Base-by-base conservation (phyloP, 2,329 filamentous ascomycete genomes). In the Sclerotinia glacialis region DNA sequence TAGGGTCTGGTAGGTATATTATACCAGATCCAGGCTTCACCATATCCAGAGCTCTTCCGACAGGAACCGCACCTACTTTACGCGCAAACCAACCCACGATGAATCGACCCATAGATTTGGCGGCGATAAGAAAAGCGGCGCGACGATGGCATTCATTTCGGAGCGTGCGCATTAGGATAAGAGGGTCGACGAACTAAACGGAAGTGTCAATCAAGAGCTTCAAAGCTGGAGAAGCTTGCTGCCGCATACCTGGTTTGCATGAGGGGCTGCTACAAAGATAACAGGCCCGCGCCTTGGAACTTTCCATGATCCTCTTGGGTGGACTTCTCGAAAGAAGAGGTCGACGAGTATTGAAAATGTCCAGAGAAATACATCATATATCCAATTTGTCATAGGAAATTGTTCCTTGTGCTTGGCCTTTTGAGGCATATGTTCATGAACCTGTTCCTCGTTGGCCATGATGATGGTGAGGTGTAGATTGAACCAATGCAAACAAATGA, bases 281-380 rank as follows among this genome's bases (percentile, higher is more conserved):
- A 99, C 86, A 1, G 95, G 93, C 0, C 93, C 95, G 70, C 87
- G 85, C 74, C 90, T 88, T 54, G 95, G 95, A 54, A 99, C 91
- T 78, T 93, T 94, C 93, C 95, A 99, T 70, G 93, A 92, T 72
- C 93, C 93, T 71, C 95, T 86, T 16, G 95, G 95, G 77, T 98
- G 93, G 21, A 99, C 92, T 79, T 99, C 95, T 72, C 95, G 89
- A 82, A 99, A 99, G 86, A 99, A 99, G 72, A 97, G 87, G 79
- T 99, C 95, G 71, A 96, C 88, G 63, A 98, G 83, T 70, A 98
- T 86, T 52, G 89, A 90, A 76, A 93, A 89, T 59, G 83, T 83
- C 84, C 90, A 92, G 42, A 93, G 82, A 75, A 93, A 90, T 67
- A 88, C 82, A 79, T 93, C 90, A 77, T 93, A 93, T 71, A 89